Evolutionary conservation across 352 stramenopile genomes (phyloP), one percentile per base, ranked within the genome.

Genomic region (Lagenidium sp.): DNA sequence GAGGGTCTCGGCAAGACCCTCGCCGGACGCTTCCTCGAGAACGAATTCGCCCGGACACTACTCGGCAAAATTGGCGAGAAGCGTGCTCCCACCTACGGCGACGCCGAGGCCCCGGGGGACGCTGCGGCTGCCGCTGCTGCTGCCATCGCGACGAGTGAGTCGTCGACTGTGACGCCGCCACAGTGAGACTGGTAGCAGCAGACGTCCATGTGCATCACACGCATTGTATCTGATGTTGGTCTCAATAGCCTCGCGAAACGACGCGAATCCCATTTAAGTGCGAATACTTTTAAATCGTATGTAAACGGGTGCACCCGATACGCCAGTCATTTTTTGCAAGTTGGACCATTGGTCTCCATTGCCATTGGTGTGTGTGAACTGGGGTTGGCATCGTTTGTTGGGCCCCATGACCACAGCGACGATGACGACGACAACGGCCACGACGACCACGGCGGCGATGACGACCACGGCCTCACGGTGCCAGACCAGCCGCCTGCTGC

Each of bases 21-120:
- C n/a, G 78, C 78, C 0, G 36, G 64, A 12, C 67, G 72, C 6
- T 85, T 91, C 36, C 54, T 85, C 21, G 51, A 45, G 26, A 80
- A 87, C 48, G 47, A 67, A 1, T 26, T 70, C 29, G 78, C 78
- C 8, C 47, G 57, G 3, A 60, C 62, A 22, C 52, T 85, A 28
- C 60, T 91, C 13, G 78, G 78, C 32, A 80, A 85, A 37, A 55
- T 51, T 10, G 63, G 65, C 4, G 53, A 81, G 47, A 91, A 91
- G 57, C 74, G 78, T n/a, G 75, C 75, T 18, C 47, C 84, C 19
- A 91, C 78, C 5, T 91, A 88, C 50, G 78, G 78, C 21, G 63
- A 88, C 36, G 57, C 47, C 1, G 78, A 91, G 47, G 62, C 69
- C 12, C 78, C 78, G 8, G 78, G 78, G 20, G 78, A 91, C 32